Base-by-base conservation (phyloP, 768 basidiomycete genomes). In the Pulveroboletus sp. region DNA sequence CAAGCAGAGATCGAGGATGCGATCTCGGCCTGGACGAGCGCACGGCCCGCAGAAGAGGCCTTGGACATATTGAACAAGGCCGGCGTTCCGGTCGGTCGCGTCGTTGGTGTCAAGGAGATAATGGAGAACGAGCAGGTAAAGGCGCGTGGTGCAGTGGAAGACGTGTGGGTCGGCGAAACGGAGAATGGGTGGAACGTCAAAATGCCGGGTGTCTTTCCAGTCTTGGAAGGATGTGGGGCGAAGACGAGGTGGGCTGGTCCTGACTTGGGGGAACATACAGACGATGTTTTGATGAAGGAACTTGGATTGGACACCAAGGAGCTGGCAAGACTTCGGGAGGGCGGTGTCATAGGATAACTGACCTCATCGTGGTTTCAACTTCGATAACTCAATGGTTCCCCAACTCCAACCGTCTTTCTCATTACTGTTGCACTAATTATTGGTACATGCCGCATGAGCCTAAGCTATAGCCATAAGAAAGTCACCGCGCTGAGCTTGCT, bases 171-270 rank as follows among this genome's bases (percentile, higher is more conserved):
- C 9, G 67, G 67, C 13, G 57, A 59, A 37, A 57, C 64, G 19
- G 65, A 62, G 1, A 70, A 53, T 5, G 74, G 80, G 2, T 85
- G 84, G 84, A 77, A 65, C 34, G 75, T 86, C 50, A 86, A 84
- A 65, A 83, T 87, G 82, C 73, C 76, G 34, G 76, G 75, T 23
- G 82, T 82, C 23, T 81, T 82, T 53, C 85, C 85, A 7, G 63
- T 81, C 44, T 62, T 87, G 45, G 77, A 84, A 50, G 82, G 81
- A 13, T 77, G 77, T 23, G 73, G 82, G 36, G 67, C 77, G 5
- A 71, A 71, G 55, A 82, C 84, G 2, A 75, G 72, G 53, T 86
- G 83, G 83, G 84, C 83, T 23, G 85, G 84, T 1, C 85, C 84
- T 2, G 73, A 83, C 51, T 68, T 86, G n/a, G 85, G 85, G 4